These are phyloP conservation scores for Ustilago cynodontis DNA, from an alignment of 1,284 basidiomycete genomes.

Conservation along the genomic window DNA sequence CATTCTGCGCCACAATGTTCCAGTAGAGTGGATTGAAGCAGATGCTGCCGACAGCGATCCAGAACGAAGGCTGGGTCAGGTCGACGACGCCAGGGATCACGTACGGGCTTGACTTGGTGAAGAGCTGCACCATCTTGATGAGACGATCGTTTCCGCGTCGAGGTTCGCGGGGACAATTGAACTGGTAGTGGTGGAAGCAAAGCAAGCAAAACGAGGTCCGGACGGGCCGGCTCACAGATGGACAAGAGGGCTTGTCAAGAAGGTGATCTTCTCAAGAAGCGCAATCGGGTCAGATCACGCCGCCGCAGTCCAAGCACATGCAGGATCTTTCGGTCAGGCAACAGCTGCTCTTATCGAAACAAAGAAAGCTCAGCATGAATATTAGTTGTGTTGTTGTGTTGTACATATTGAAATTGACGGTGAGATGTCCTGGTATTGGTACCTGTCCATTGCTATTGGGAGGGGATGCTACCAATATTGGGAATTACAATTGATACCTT, in stretches of 20 bases:
- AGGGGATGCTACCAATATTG: no score
- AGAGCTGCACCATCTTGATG: conserved; percentile 1
- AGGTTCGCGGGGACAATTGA: background rate
- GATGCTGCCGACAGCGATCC: conserved; percentile 60
- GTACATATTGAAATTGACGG: no score
- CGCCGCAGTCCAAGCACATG: background rate
- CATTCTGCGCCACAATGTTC: conserved; percentile 94
- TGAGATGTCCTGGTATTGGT: no score
- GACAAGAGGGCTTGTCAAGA: background rate
- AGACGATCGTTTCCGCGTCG: background rate
- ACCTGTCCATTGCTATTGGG: no score
- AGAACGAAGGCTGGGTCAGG: conserved; percentile 56
- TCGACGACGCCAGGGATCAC: conserved; percentile 57
- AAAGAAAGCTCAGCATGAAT: background rate
- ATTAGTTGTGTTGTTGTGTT: no score
- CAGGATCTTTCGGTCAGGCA: background rate
- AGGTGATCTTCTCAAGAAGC: background rate
- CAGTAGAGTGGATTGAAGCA: conserved; percentile 91
- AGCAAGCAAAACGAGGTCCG: background rate
- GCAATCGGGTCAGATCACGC: conserved; percentile 1
- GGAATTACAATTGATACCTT: no score
- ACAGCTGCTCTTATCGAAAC: background rate
- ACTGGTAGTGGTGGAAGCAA: background rate
- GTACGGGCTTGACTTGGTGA: conserved; percentile 23
- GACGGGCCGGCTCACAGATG: background rate